Evolutionary conservation across 169 alveolate species (phyloP).

Genomic region (Cryptosporidium andersoni): DNA sequence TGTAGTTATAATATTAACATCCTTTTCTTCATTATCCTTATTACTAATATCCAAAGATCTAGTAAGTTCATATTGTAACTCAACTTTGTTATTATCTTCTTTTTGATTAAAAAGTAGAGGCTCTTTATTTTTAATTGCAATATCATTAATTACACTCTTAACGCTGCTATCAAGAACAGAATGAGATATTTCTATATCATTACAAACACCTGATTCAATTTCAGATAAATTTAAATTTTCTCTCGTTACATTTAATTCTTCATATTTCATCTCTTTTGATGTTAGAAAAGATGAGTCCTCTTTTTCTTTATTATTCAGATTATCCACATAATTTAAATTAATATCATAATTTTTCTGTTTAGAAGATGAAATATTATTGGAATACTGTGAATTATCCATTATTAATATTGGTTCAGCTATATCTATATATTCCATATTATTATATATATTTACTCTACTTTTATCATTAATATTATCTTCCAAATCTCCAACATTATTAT

Average conservation of each 20-base stretch:
- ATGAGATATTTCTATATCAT: conserved; percentile 46
- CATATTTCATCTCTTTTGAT: conserved; percentile 8
- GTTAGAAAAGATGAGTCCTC: background rate
- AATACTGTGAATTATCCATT: conserved; percentile 15
- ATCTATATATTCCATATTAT: too few species aligned
- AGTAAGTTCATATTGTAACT: background rate
- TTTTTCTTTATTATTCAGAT: background rate
- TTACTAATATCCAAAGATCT: background rate
- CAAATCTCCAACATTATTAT: conserved; percentile 49
- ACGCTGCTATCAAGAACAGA: conserved; percentile 32
- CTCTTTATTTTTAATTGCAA: background rate
- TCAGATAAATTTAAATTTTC: conserved; percentile 37
- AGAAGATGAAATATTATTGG: conserved; percentile 58
- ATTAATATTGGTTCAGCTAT: too few species aligned
- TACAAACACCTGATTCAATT: conserved; percentile 38
- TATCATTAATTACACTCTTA: conserved; percentile 1
- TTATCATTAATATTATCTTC: conserved; percentile 45
- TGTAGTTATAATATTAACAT: conserved; percentile 45
- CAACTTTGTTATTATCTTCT: background rate
- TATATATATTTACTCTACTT: background rate
- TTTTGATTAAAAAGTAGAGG: conserved; percentile 29
- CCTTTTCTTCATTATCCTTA: background rate
- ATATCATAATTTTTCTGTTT: conserved; percentile 37
- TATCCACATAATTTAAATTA: conserved; percentile 37
- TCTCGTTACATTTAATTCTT: background rate